Evolutionary conservation across 495 filamentous ascomycete species (phyloP).

Genomic region (Mycothermus thermophilus): DNA sequence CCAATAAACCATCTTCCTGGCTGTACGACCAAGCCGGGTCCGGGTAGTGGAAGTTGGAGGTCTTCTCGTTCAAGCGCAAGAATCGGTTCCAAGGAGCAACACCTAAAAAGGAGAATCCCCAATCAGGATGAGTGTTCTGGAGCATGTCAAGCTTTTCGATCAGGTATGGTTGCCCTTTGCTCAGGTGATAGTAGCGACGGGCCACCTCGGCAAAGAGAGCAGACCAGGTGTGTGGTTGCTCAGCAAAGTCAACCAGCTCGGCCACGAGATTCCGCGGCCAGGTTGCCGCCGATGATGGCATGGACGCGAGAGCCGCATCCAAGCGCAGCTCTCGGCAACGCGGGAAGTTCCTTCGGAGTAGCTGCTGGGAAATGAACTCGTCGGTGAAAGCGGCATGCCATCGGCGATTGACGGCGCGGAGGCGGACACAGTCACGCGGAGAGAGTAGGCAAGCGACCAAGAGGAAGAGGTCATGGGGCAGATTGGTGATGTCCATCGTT

Average conservation of each 20-base stretch:
- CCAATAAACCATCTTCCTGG: constrained; percentile 39
- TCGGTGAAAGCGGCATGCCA: constrained; percentile 45
- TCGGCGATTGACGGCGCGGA: constrained; percentile 39
- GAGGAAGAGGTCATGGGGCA: constrained; percentile 41
- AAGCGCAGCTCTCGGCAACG: constrained; percentile 40
- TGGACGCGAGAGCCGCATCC: constrained; percentile 7
- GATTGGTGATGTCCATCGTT: constrained; percentile 33
- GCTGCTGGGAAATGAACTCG: constrained; percentile 28
- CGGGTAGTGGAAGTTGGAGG: constrained; percentile 31
- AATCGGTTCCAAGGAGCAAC: constrained; percentile 45
- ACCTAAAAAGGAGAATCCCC: constrained; percentile 29
- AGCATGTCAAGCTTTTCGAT: constrained; percentile 35
- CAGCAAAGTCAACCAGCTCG: constrained; percentile 43
- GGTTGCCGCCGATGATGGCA: neutral
- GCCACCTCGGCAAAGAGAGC: constrained; percentile 39
- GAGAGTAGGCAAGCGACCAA: constrained; percentile 37
- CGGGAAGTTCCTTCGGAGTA: constrained; percentile 41
- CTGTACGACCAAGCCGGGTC: constrained; percentile 49
- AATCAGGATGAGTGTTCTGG: constrained; percentile 13
- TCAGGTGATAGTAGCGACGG: constrained; percentile 43
- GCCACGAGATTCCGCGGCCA: constrained; percentile 21
- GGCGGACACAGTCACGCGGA: constrained; percentile 38
- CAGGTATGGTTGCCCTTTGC: constrained; percentile 32
- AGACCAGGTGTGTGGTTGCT: constrained; percentile 20
- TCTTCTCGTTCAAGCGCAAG: constrained; percentile 32